Base-by-base conservation (phyloP, 2,329 filamentous ascomycete species). In the Orbilia oligospora region DNA sequence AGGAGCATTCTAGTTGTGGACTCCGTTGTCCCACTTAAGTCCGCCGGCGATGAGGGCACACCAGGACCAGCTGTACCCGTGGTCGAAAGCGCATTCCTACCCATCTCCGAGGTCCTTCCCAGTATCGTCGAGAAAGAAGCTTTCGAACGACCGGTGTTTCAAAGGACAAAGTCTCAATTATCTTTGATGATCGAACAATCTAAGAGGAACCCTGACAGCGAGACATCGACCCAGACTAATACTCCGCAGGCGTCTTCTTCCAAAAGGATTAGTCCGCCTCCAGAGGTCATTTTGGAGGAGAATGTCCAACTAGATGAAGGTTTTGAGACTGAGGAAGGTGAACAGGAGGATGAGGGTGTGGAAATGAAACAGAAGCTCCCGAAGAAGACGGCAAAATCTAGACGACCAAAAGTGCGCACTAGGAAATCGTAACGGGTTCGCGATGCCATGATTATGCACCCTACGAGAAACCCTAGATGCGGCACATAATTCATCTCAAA, bases 1-100 rank as follows among this genome's bases (percentile, higher is more conserved):
- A 80, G 81, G 58, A 80, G 73, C 33, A 76, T 81, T n/a, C 67
- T 80, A 14, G 77, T 82, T 30, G 80, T 81, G 0, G 81, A 82
- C 48, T 80, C 80, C 24, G 75, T 81, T 41, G 80, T 78, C 24
- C 80, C 80, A 22, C 77, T 82, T 71, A 82, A 82, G 38, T 69
- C 70, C 27, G 77, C 77, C 16, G 81, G 81, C 61, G 64, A 69
- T 10, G 63, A 49, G 4, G 80, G 77, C 36, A 36, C 4, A 38
- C 61, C 64, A 10, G 63, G 71, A 1, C 22, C 75, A 5, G 27
- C 44, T 24, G 63, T 70, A 20, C 58, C 66, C 5, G 58, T 64
- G 12, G 78, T 67, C 14, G 69, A 80, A 44, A 78, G 53, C 8
- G n/a, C 41, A 8, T 67, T 77, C 41, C 51, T 58, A 14, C 56